Percentiles rank a stretch among this genome's conserved stretches.
phyloP scores from a whole-genome alignment of 352 stramenopile genomes.

The Aphanomyces astaci region DNA sequence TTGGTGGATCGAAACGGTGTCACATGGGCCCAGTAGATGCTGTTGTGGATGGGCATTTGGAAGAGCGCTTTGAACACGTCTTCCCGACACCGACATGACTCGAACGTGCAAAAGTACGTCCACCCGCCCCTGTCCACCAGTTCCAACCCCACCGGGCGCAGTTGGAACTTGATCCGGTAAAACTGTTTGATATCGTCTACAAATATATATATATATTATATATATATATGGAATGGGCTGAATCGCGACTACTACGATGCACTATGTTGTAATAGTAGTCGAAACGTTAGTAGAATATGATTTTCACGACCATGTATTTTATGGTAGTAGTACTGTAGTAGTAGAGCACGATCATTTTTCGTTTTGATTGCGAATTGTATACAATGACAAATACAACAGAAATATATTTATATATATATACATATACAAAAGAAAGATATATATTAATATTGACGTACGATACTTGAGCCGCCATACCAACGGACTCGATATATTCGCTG shows the following conservation, averaged over 20 bases:
- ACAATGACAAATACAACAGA: too few relatives aligned
- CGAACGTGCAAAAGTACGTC: slow-evolving; percentile 66
- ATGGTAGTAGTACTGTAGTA: neutral
- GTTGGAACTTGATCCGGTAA: slow-evolving; percentile 69
- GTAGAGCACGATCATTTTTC: neutral
- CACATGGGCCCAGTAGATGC: slow-evolving; percentile 68
- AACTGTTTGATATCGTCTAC: slow-evolving; percentile 54
- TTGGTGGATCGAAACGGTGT: slow-evolving; percentile 56
- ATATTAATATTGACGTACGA: neutral
- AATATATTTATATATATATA: slow-evolving; percentile 24
- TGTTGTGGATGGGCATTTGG: slow-evolving; percentile 75
- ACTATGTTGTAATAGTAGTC: too few relatives aligned
- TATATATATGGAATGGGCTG: neutral
- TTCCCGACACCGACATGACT: slow-evolving; percentile 44
- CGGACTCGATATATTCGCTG: neutral
- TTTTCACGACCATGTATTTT: too few relatives aligned
- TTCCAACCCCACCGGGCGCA: slow-evolving; percentile 66
- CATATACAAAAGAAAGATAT: neutral
- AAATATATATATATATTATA: neutral
- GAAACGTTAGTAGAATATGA: too few relatives aligned
- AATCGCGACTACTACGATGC: too few relatives aligned
- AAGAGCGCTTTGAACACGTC: slow-evolving; percentile 64
- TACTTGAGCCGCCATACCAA: slow-evolving; percentile 11
- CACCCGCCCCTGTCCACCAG: slow-evolving; percentile 60
- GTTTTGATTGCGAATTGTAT: neutral